Evolutionary conservation across 305 asterid species (phyloP).

Genomic region (Fraxinus dipetala): DNA sequence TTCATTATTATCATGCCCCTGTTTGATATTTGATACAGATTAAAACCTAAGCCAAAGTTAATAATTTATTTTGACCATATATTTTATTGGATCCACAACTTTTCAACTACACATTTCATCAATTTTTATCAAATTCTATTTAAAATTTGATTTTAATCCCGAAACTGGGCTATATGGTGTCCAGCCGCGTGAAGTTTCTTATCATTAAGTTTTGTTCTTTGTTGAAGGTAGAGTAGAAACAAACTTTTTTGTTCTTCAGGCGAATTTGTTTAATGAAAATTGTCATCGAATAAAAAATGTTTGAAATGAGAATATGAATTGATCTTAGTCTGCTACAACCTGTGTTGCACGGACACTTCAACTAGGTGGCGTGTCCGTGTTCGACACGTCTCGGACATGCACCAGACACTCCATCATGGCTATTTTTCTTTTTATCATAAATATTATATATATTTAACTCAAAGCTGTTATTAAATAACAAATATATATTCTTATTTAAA

Average conservation of each 20-base stretch:
- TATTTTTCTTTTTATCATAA: no score
- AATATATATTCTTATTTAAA: no score
- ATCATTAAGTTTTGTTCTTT: neutral
- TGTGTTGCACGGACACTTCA: neutral
- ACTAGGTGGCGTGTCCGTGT: neutral
- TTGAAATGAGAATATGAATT: neutral
- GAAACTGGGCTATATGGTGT: neutral
- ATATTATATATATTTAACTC: no score
- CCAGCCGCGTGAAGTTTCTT: neutral
- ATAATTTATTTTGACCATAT: no score
- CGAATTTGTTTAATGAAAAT: neutral
- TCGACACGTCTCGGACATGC: neutral
- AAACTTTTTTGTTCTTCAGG: neutral
- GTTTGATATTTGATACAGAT: no score
- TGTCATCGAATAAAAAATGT: neutral
- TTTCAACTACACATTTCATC: no score
- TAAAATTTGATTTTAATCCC: no score
- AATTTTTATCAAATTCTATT: no score
- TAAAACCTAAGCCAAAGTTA: no score
- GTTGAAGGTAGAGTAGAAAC: constrained; percentile 6
- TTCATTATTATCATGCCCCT: neutral
- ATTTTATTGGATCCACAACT: no score
- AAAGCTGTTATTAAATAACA: neutral
- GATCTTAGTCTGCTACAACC: neutral
- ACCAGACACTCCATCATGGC: no score